Evolutionary conservation across 1,284 basidiomycete species (phyloP), one percentile per base, ranked within the genome.

Genomic region (Gymnopus androsaceus): DNA sequence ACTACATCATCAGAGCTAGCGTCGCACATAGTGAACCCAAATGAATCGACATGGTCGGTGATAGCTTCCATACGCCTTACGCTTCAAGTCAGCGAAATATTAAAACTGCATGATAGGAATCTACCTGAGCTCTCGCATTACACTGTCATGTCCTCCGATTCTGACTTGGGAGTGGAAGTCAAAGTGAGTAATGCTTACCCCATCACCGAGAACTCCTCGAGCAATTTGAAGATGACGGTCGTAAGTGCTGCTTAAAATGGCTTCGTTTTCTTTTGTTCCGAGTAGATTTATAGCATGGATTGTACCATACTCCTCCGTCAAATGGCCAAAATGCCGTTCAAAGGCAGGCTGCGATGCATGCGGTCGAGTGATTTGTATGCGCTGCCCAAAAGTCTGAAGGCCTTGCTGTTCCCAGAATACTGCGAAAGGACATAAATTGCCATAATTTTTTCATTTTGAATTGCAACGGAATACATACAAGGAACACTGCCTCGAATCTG

Each of bases 401-500:
- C 93, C 94, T 71, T 96, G 94, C 69, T 99, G 96, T 69, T 98
- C 95, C 96, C 96, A 99, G 68, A 98, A 99, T 57, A 98, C 89
- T 93, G 67, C 56, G 51, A 50, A 50, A 44, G 54, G 45, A 54
- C 27, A 3, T 54, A 54, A 61, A 57, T 41, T 64, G 54, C 61
- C 37, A 46, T n/a, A 45, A 50, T 60, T 41, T 62, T 47, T 51
- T 47, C 48, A 55, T 62, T 53, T 56, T 55, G 34, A 58, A 44
- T 56, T 59, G 47, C 12, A 27, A 33, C 23, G 27, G 46, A 54
- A 49, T 51, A 81, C 90, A 69, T 76, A 94, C 92, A 78, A 55
- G 95, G 95, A 41, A 98, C 92, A 62, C 92, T 95, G 57, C 97
- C 96, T 59, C 96, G 87, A 38, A 96, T 84, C 80, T 99, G 95